Conservation (phyloP, 106 monocot species). For the Iris macrosiphon region DNA sequence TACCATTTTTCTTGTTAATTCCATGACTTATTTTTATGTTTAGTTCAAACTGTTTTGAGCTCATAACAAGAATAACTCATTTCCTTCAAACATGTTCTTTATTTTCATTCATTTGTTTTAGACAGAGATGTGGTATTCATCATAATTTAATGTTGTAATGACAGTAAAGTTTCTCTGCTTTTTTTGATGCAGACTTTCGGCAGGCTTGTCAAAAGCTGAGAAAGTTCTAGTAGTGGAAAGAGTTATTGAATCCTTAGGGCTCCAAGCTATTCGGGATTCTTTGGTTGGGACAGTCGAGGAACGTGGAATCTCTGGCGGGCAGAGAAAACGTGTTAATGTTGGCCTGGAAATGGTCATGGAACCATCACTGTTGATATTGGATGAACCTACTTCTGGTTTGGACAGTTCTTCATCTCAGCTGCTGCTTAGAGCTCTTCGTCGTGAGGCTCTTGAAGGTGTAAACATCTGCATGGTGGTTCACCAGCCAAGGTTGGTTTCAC, state of each 20-base stretch:
- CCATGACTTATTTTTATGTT: background rate
- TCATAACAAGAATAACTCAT: background rate
- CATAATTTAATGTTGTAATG: too few relatives aligned
- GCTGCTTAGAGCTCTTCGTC: conserved; percentile 80
- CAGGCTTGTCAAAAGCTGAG: conserved; percentile 54
- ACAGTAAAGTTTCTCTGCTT: too few relatives aligned
- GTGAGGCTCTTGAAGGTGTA: conserved; percentile 96
- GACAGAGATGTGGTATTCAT: too few relatives aligned
- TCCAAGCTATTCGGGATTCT: conserved; percentile 74
- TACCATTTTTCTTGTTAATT: background rate
- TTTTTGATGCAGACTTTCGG: conserved; percentile 52
- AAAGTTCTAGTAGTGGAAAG: conserved; percentile 94
- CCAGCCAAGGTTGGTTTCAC: conserved; percentile 80
- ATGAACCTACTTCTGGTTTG: conserved; percentile 96
- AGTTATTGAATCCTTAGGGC: conserved; percentile 84
- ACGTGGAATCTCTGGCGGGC: conserved; percentile 94
- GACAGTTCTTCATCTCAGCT: conserved; percentile 89
- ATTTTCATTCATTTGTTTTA: too few relatives aligned
- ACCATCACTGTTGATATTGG: conserved; percentile 84
- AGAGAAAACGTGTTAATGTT: conserved; percentile 94
- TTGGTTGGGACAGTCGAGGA: conserved; percentile 94
- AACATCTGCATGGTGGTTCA: conserved; percentile 89
- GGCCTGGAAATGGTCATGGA: conserved; percentile 98
- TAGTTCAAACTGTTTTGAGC: background rate
- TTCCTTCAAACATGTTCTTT: too few relatives aligned